Percentiles rank a stretch among this genome's conserved stretches.
Evolutionary conservation across 1,284 basidiomycete species (phyloP).

Genomic region (Pisolithus thermaeus): DNA sequence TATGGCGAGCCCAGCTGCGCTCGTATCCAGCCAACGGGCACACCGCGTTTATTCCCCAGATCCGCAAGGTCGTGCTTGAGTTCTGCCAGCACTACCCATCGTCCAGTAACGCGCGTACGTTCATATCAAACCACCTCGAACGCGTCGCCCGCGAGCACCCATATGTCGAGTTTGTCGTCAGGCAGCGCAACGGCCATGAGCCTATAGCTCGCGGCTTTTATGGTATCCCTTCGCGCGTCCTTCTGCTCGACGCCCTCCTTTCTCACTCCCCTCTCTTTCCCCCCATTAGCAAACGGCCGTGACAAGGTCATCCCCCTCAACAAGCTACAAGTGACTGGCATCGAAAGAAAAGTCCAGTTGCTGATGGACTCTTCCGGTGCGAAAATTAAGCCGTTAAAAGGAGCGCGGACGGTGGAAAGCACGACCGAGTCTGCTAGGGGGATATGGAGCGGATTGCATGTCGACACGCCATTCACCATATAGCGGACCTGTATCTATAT

Average conservation of each 20-base stretch:
- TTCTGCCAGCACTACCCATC: slow-evolving; percentile 79
- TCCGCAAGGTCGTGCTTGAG: slow-evolving; percentile 80
- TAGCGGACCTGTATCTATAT: slow-evolving; percentile 10
- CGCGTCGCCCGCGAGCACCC: slow-evolving; percentile 63
- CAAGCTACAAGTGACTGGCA: slow-evolving; percentile 61
- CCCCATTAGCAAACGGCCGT: slow-evolving; percentile 58
- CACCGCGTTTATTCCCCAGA: slow-evolving; percentile 60
- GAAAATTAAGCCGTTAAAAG: slow-evolving; percentile 72
- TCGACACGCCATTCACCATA: slow-evolving; percentile 41
- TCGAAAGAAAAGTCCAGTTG: slow-evolving; percentile 73
- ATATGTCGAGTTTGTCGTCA: slow-evolving; percentile 77
- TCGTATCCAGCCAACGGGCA: slow-evolving; percentile 68
- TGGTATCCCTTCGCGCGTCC: slow-evolving; percentile 34
- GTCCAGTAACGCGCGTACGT: slow-evolving; percentile 64
- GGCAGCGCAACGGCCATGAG: slow-evolving; percentile 64
- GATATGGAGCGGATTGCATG: slow-evolving; percentile 81
- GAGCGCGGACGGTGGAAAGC: slow-evolving; percentile 67
- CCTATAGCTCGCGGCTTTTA: slow-evolving; percentile 77
- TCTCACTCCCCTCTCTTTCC: slow-evolving; percentile 8
- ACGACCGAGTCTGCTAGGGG: slow-evolving; percentile 74
- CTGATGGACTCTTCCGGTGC: slow-evolving; percentile 79
- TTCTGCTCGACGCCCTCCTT: neutral
- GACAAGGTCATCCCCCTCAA: slow-evolving; percentile 78
- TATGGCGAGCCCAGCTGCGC: slow-evolving; percentile 55
- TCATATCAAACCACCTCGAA: slow-evolving; percentile 57